Evolutionary conservation across 495 filamentous ascomycete genomes (phyloP).

Genomic region (Tetracladium marchalianum): DNA sequence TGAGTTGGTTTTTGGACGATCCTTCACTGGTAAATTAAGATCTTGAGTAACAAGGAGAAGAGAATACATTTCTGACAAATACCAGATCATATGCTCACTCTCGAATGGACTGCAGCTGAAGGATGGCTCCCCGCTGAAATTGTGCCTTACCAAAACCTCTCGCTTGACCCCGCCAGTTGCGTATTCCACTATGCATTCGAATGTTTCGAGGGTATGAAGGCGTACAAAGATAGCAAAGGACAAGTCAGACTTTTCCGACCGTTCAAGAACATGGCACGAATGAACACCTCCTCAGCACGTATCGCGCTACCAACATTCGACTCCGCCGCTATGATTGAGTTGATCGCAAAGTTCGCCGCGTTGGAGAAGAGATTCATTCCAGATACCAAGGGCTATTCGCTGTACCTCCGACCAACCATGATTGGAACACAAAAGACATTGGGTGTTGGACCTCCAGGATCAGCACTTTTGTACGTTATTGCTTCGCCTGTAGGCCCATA

Average conservation of each 20-base stretch:
- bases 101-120: slow-evolving; percentile 79
- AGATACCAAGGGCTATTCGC: slow-evolving; percentile 69
- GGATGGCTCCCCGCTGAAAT: slow-evolving; percentile 79
- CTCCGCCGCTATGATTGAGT: slow-evolving; percentile 56
- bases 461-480: slow-evolving; percentile 86
- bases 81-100: slow-evolving; percentile 87
- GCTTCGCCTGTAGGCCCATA: slow-evolving; percentile 95
- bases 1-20: slow-evolving; percentile 76
- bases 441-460: slow-evolving; percentile 83
- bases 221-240: slow-evolving; percentile 73
- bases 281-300: slow-evolving; percentile 80
- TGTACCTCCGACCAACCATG: slow-evolving; percentile 93
- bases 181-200: slow-evolving; percentile 98
- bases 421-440: slow-evolving; percentile 93
- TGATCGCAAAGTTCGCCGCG: slow-evolving; percentile 69
- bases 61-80: background rate
- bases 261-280: slow-evolving; percentile 86
- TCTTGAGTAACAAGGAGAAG: background rate
- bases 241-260: slow-evolving; percentile 84
- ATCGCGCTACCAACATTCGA: slow-evolving; percentile 87
- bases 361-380: slow-evolving; percentile 87
- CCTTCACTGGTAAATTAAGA: slow-evolving; percentile 49
- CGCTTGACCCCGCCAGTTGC: slow-evolving; percentile 89
- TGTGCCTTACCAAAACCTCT: slow-evolving; percentile 91
- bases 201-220: slow-evolving; percentile 98